Conservation (phyloP, 306 rosid species). For the Purshia tridentata region DNA sequence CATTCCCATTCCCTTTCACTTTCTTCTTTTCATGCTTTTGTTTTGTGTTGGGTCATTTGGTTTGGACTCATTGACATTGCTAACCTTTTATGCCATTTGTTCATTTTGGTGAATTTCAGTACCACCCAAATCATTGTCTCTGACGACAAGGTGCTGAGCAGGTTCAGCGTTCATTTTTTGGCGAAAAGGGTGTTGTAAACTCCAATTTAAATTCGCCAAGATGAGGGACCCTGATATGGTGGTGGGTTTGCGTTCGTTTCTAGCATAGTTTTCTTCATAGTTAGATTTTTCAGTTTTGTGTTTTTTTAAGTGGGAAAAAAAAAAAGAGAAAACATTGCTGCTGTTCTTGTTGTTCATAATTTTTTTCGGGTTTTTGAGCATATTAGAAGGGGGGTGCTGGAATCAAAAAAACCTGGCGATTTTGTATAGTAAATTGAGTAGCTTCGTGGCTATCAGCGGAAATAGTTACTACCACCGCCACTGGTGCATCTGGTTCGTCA, state of each 20-base stretch:
- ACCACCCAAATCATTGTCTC: constrained; percentile 27
- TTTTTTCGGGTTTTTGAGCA: constrained; percentile 22
- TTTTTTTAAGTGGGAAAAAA: neutral
- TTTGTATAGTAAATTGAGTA: constrained; percentile 37
- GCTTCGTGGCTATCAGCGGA: constrained; percentile 40
- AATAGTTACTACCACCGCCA: constrained; percentile 32
- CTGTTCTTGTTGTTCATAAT: neutral
- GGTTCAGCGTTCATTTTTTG: constrained; percentile 37
- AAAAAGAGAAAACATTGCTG: too few relatives aligned
- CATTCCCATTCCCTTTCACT: constrained; percentile 57
- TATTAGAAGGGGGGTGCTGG: constrained; percentile 43
- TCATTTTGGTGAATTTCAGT: constrained; percentile 43
- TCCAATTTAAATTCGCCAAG: constrained; percentile 22
- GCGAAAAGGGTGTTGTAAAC: constrained; percentile 40
- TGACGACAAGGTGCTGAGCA: constrained; percentile 31
- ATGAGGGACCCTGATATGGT: constrained; percentile 67
- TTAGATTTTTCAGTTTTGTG: constrained; percentile 31
- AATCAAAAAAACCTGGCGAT: constrained; percentile 49
- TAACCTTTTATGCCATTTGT: constrained; percentile 15
- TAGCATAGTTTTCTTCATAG: constrained; percentile 43
- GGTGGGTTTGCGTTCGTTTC: constrained; percentile 34
- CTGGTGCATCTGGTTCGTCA: constrained; percentile 46
- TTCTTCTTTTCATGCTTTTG: neutral
- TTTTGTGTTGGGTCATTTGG: neutral
- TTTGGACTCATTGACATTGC: constrained; percentile 3